A percentile compares a stretch with the other conserved stretches of the same genome.
Evolutionary conservation across 2,329 filamentous ascomycete genomes (phyloP).

Genomic region (Mycosphaerella sp.): DNA sequence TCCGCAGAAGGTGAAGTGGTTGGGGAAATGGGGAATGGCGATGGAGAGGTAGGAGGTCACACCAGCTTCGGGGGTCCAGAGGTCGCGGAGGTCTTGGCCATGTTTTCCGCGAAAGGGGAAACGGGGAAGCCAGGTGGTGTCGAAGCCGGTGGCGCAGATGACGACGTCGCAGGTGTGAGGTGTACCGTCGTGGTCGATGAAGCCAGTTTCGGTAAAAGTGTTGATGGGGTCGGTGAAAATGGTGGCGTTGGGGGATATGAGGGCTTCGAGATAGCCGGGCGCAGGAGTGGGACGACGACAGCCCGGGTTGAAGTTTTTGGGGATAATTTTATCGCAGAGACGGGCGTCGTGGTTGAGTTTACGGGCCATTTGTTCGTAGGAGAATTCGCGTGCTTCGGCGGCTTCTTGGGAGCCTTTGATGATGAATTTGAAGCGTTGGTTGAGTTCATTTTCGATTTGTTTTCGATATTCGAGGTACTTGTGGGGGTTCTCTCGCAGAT

Average conservation of each 20-base stretch:
- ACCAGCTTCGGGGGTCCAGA: constrained; percentile 34
- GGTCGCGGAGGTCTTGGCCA: constrained; percentile 30
- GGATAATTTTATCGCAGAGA: constrained; percentile 42
- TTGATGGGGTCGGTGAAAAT: constrained; percentile 33
- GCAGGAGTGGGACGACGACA: constrained; percentile 40
- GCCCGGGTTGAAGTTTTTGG: constrained; percentile 40
- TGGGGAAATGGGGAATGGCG: constrained; percentile 39
- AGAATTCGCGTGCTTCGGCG: constrained; percentile 37
- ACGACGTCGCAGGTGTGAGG: constrained; percentile 33
- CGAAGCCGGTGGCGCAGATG: constrained; percentile 37
- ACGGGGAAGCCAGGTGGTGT: constrained; percentile 33
- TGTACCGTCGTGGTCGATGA: constrained; percentile 30
- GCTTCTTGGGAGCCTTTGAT: constrained; percentile 45
- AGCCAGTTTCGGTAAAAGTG: constrained; percentile 29
- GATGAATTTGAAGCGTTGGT: constrained; percentile 50
- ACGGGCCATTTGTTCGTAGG: constrained; percentile 37
- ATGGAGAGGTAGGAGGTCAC: constrained; percentile 39
- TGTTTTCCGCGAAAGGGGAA: constrained; percentile 27
- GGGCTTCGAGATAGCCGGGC: constrained; percentile 39
- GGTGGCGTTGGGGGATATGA: constrained; percentile 32
- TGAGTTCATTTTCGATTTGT: constrained; percentile 46
- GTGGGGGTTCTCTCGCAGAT: constrained; percentile 37
- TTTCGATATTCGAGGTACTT: constrained; percentile 45
- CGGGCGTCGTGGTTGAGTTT: constrained; percentile 37
- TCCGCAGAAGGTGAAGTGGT: constrained; percentile 41